Conservation (phyloP, 352 stramenopile species). For the Pythium insidiosum region DNA sequence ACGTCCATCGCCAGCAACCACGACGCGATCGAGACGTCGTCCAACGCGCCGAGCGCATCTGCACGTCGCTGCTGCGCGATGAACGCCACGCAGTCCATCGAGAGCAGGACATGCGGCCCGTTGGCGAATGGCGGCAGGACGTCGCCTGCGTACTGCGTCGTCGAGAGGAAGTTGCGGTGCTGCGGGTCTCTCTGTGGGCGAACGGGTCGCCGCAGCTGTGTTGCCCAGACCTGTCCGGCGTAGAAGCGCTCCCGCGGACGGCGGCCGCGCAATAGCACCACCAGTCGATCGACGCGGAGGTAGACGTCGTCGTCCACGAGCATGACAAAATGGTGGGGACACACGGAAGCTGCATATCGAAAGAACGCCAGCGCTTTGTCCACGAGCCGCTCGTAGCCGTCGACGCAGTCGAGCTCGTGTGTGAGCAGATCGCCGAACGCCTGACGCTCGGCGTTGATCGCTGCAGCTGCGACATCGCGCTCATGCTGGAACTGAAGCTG, state of each 20-base stretch:
- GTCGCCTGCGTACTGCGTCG: slow-evolving; percentile 16
- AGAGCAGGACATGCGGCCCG: slow-evolving; percentile 30
- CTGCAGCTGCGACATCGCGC: not conserved
- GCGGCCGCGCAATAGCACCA: not conserved
- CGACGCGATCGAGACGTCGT: slow-evolving; percentile 50
- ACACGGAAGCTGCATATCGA: not conserved
- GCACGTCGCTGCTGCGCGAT: slow-evolving; percentile 10
- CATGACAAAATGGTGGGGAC: slow-evolving; percentile 23
- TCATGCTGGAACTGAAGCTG: no score
- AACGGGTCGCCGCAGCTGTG: slow-evolving; percentile 12
- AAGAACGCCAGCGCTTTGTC: slow-evolving; percentile 55
- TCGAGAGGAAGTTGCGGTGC: slow-evolving; percentile 5
- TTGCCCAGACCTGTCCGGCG: slow-evolving; percentile 27
- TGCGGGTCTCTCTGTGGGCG: not conserved
- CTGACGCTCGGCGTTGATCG: slow-evolving; percentile 17
- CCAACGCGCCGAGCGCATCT: slow-evolving; percentile 19
- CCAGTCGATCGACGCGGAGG: slow-evolving; percentile 3
- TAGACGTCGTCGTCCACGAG: slow-evolving; percentile 55
- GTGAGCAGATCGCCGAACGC: slow-evolving; percentile 37
- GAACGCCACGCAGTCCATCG: slow-evolving; percentile 19
- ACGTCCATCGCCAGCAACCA: slow-evolving; percentile 49
- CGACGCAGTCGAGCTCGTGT: slow-evolving; percentile 32
- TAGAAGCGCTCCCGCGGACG: slow-evolving; percentile 12
- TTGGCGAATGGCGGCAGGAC: slow-evolving; percentile 26
- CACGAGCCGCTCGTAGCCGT: slow-evolving; percentile 38